Percentiles rank a stretch among this genome's conserved stretches.
Conservation (phyloP, 257 asterid species). For the Rehmannia glutinosa region DNA sequence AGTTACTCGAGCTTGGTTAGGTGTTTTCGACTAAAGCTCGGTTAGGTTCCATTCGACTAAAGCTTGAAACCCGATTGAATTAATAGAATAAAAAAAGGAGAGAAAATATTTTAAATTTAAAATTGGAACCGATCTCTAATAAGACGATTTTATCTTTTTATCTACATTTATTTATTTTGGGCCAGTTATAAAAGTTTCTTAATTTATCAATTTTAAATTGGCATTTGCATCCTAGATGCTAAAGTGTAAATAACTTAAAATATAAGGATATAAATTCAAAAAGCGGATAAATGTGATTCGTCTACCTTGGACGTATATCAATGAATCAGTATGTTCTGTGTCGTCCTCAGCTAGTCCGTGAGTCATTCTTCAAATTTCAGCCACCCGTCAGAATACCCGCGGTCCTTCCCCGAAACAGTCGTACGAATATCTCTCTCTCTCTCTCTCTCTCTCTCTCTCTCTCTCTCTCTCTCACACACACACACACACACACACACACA, state of each 20-base stretch:
- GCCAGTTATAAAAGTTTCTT: too few relatives aligned
- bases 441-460: not conserved
- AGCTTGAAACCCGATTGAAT: too few relatives aligned
- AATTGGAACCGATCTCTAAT: too few relatives aligned
- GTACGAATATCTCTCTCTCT: not conserved
- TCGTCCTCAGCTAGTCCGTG: not conserved
- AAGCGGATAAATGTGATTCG: not conserved
- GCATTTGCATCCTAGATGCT: not conserved
- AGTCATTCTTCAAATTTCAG: not conserved
- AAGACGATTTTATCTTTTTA: too few relatives aligned
- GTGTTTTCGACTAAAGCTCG: too few relatives aligned
- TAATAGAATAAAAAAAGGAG: too few relatives aligned
- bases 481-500: not conserved
- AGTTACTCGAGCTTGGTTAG: too few relatives aligned
- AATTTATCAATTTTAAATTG: too few relatives aligned
- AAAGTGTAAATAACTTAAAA: not conserved
- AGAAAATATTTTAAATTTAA: too few relatives aligned
- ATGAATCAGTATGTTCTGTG: not conserved
- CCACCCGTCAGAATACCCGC: slow-evolving; percentile 10
- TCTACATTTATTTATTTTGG: too few relatives aligned
- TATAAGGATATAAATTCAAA: not conserved
- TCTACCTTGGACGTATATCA: not conserved
- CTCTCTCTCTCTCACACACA: not conserved
- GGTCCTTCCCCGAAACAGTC: not conserved
- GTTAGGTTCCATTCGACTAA: too few relatives aligned